A percentile compares a stretch with the other conserved stretches of the same genome.
phyloP scores from a whole-genome alignment of 2,329 filamentous ascomycete species.

The Ophiosphaerella korrae region DNA sequence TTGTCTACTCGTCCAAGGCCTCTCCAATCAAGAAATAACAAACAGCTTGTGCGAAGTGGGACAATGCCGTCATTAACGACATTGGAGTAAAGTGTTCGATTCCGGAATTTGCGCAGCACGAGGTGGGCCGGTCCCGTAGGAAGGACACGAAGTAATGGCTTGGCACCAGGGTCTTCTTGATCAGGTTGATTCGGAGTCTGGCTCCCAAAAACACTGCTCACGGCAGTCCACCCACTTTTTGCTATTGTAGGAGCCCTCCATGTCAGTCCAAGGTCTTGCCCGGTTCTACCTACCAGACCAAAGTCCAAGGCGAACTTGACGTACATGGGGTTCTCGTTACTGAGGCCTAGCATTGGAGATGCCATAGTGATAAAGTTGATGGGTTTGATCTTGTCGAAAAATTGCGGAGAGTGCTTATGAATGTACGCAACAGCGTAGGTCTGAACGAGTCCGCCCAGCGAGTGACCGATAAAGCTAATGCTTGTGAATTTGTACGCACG shows the following conservation, averaged over 20 bases:
- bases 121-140: conserved; percentile 90
- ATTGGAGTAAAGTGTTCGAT: conserved; percentile 92
- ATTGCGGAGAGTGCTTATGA: conserved; percentile 89
- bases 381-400: conserved; percentile 84
- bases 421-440: conserved; percentile 97
- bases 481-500: conserved; percentile 84
- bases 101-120: conserved; percentile 84
- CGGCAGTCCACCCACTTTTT: conserved; percentile 83
- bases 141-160: conserved; percentile 84
- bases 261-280: conserved; percentile 90
- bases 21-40: conserved; percentile 97
- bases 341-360: conserved; percentile 85
- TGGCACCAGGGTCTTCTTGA: conserved; percentile 75
- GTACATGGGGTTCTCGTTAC: conserved; percentile 97
- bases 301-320: conserved; percentile 97
- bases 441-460: conserved; percentile 85
- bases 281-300: conserved; percentile 92
- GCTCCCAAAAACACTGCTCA: conserved; percentile 80
- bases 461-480: conserved; percentile 94
- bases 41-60: conserved; percentile 88
- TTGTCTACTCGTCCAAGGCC: conserved; percentile 93
- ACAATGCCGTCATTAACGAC: conserved; percentile 98
- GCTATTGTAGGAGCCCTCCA: conserved; percentile 90
- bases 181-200: conserved; percentile 60
- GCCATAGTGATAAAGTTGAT: conserved; percentile 90